These are phyloP conservation scores for Chiua virens DNA, from an alignment of 768 basidiomycete species.

Conservation along the genomic window DNA sequence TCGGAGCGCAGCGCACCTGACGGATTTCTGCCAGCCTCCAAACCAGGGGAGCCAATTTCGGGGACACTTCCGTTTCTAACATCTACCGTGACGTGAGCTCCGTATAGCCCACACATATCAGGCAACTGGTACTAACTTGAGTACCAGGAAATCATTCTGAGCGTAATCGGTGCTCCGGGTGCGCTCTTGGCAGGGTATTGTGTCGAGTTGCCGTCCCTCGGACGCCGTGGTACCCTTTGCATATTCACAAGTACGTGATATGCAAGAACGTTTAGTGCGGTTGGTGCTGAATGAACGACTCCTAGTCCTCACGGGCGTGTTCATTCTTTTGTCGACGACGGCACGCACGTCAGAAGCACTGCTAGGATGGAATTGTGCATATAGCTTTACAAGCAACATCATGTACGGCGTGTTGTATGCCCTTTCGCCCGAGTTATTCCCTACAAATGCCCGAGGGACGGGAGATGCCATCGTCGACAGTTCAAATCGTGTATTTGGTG, in stretches of 20 bases:
- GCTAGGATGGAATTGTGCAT: slow-evolving; percentile 57
- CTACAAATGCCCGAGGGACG: slow-evolving; percentile 53
- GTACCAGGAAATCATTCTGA: slow-evolving; percentile 52
- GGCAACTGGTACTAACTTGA: slow-evolving; percentile 7
- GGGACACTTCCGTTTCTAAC: slow-evolving; percentile 65
- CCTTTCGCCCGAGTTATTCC: slow-evolving; percentile 52
- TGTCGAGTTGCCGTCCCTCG: too few species aligned
- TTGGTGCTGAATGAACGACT: background rate
- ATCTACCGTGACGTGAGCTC: slow-evolving; percentile 66
- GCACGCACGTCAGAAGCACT: too few species aligned
- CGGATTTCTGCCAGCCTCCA: slow-evolving; percentile 45
- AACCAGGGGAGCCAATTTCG: slow-evolving; percentile 64
- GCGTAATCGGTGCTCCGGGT: slow-evolving; percentile 57
- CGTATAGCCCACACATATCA: background rate
- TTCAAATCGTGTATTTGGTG: slow-evolving; percentile 57
- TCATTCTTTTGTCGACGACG: too few species aligned
- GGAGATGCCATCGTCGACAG: slow-evolving; percentile 53
- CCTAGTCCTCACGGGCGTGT: slow-evolving; percentile 52
- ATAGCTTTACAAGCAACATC: slow-evolving; percentile 55
- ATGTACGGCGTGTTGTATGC: slow-evolving; percentile 54
- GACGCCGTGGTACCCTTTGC: slow-evolving; percentile 51
- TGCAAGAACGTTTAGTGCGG: background rate
- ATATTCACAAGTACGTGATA: slow-evolving; percentile 44
- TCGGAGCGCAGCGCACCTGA: background rate
- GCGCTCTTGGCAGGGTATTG: too few species aligned